A percentile compares a stretch with the other conserved stretches of the same genome.
phyloP scores from a whole-genome alignment of 106 monocot genomes.

The Vanilla planifolia region DNA sequence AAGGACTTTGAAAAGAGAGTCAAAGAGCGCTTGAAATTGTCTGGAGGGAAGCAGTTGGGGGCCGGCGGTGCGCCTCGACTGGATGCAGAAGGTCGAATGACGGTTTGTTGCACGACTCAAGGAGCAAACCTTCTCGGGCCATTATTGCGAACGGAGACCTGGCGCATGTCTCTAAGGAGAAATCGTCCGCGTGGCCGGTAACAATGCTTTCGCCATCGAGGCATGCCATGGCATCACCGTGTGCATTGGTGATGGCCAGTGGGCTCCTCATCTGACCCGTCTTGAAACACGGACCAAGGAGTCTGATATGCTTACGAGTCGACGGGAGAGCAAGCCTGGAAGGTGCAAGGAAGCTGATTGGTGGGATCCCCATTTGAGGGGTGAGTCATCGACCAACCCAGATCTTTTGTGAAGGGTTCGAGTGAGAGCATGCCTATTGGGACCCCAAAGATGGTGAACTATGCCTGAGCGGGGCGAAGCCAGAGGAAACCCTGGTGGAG shows the following conservation, averaged over 20 bases:
- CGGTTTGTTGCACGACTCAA: neutral
- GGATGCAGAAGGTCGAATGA: neutral
- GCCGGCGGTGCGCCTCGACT: neutral
- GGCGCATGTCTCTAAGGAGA: neutral
- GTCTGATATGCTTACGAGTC: slow-evolving; percentile 18
- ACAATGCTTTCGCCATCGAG: too few relatives aligned
- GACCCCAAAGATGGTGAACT: too few relatives aligned
- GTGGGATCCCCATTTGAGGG: slow-evolving; percentile 20
- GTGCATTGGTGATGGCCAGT: slow-evolving; percentile 4
- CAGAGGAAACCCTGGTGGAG: too few relatives aligned
- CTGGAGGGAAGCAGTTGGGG: slow-evolving; percentile 10
- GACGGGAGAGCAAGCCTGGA: slow-evolving; percentile 8
- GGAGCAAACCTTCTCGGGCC: neutral
- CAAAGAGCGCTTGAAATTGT: slow-evolving; percentile 8
- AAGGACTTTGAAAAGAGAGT: slow-evolving; percentile 10
- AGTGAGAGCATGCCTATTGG: too few relatives aligned
- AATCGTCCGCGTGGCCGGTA: neutral
- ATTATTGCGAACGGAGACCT: neutral
- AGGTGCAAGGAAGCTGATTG: slow-evolving; percentile 22
- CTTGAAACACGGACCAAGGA: slow-evolving; percentile 24
- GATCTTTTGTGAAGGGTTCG: too few relatives aligned
- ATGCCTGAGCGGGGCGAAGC: too few relatives aligned
- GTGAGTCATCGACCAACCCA: too few relatives aligned
- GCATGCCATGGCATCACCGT: neutral
- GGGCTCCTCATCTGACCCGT: slow-evolving; percentile 19